Conservation (phyloP, 495 filamentous ascomycete species). For the Haplographium delicatum region DNA sequence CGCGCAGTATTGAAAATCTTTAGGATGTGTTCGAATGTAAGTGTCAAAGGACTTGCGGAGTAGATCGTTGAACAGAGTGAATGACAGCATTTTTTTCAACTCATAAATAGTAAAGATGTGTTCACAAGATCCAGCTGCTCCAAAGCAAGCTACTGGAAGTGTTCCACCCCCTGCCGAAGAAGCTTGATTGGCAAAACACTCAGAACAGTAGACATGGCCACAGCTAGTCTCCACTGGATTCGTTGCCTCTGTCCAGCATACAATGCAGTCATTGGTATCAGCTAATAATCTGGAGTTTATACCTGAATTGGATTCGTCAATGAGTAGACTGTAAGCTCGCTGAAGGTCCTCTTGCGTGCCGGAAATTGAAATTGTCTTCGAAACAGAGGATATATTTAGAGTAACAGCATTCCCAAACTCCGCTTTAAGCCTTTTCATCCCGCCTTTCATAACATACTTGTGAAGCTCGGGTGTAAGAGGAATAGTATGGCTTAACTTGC, state of each 20-base stretch:
- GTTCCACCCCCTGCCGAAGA: constrained; percentile 19
- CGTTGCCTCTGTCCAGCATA: constrained; percentile 38
- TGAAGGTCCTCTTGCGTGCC: background rate
- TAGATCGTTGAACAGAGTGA: constrained; percentile 33
- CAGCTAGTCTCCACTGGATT: constrained; percentile 35
- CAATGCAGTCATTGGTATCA: constrained; percentile 27
- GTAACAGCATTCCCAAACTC: constrained; percentile 10
- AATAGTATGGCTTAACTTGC: background rate
- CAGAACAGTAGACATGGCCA: constrained; percentile 39
- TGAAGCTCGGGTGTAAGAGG: constrained; percentile 5
- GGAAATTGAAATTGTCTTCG: constrained; percentile 1
- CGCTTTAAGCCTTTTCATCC: constrained; percentile 1
- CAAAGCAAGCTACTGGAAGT: constrained; percentile 29
- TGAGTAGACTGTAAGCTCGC: background rate
- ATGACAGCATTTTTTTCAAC: constrained; percentile 33
- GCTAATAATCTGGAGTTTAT: background rate
- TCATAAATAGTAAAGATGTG: constrained; percentile 28
- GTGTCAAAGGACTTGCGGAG: constrained; percentile 33
- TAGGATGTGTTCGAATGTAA: constrained; percentile 32
- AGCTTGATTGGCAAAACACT: constrained; percentile 38
- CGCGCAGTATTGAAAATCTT: constrained; percentile 34
- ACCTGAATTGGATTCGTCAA: background rate
- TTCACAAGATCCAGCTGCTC: constrained; percentile 24
- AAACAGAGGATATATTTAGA: background rate
- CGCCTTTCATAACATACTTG: constrained; percentile 12